Evolutionary conservation across 179 eudicot species (phyloP).

Genomic region (Spergularia azorica): DNA sequence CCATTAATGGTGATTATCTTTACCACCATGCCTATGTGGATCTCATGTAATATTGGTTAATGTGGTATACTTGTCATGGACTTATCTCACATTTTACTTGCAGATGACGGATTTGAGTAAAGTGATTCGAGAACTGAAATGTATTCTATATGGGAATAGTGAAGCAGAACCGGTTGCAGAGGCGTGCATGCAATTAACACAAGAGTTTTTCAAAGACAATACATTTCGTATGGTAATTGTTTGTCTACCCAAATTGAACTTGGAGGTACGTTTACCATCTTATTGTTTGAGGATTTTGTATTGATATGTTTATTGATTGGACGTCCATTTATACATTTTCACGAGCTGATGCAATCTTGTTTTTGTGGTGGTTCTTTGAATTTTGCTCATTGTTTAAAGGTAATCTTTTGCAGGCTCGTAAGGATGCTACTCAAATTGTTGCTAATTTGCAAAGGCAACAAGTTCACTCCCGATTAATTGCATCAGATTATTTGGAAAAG

Average conservation of each 20-base stretch:
- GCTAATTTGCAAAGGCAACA: slow-evolving; percentile 97
- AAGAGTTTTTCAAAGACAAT: slow-evolving; percentile 88
- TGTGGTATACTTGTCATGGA: background rate
- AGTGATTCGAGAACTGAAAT: slow-evolving; percentile 72
- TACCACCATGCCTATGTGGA: too few species aligned
- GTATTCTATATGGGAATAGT: slow-evolving; percentile 83
- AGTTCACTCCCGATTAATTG: slow-evolving; percentile 83
- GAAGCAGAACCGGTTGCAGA: slow-evolving; percentile 95
- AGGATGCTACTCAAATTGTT: slow-evolving; percentile 98
- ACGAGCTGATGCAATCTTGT: background rate
- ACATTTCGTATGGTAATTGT: slow-evolving; percentile 68
- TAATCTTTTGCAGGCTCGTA: slow-evolving; percentile 74
- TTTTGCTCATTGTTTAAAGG: slow-evolving; percentile 24
- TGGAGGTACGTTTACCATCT: slow-evolving; percentile 59
- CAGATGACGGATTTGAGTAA: slow-evolving; percentile 81
- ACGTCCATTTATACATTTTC: background rate
- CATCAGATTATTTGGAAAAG: slow-evolving; percentile 91
- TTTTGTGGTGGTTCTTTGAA: background rate
- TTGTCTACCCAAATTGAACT: slow-evolving; percentile 78
- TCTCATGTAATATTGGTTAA: background rate
- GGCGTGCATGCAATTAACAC: slow-evolving; percentile 92
- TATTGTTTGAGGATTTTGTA: background rate
- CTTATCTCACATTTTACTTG: background rate
- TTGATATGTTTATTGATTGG: background rate
- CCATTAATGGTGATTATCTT: too few species aligned